Evolutionary conservation across 2,329 filamentous ascomycete species (phyloP).

Genomic region (Thelonectria olida): DNA sequence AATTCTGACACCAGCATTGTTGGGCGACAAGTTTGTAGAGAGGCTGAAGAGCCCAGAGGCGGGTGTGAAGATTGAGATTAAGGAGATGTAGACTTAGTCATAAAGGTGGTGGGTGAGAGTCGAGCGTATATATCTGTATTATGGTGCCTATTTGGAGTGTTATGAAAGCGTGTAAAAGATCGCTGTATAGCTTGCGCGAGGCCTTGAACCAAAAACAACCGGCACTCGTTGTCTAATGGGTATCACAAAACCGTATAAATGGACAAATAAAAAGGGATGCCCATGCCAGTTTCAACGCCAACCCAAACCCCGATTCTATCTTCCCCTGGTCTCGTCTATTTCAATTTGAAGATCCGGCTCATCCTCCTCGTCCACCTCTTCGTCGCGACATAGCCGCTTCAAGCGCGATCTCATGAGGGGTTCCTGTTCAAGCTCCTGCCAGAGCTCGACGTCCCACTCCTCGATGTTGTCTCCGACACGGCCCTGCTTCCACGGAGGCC

Average conservation of each 20-base stretch:
- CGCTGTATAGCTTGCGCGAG: constrained; percentile 6
- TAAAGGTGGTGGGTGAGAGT: not conserved
- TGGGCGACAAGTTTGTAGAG: constrained; percentile 25
- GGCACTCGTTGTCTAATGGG: constrained; percentile 32
- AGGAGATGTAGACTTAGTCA: not conserved
- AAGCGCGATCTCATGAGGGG: constrained; percentile 54
- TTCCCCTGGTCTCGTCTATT: constrained; percentile 25
- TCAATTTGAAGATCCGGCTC: constrained; percentile 32
- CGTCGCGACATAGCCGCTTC: constrained; percentile 50
- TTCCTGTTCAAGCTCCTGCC: constrained; percentile 68
- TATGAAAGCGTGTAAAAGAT: not conserved
- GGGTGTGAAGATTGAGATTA: constrained; percentile 23
- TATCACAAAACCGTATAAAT: constrained; percentile 32
- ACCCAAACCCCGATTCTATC: constrained; percentile 11
- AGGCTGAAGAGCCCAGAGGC: constrained; percentile 19
- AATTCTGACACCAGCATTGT: constrained; percentile 29
- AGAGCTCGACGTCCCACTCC: constrained; percentile 63
- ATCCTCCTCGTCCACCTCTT: constrained; percentile 38
- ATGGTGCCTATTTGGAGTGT: not conserved
- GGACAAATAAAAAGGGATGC: constrained; percentile 17
- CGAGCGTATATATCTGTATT: constrained; percentile 11
- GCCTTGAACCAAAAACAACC: constrained; percentile 12
- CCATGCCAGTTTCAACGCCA: not conserved
- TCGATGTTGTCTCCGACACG: constrained; percentile 51
- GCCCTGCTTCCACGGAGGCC: constrained; percentile 53